Percentiles rank a stretch among this genome's conserved stretches.
These are phyloP conservation scores for Aspergillus persii DNA, from an alignment of 2,329 filamentous ascomycete species.

Conservation along the genomic window DNA sequence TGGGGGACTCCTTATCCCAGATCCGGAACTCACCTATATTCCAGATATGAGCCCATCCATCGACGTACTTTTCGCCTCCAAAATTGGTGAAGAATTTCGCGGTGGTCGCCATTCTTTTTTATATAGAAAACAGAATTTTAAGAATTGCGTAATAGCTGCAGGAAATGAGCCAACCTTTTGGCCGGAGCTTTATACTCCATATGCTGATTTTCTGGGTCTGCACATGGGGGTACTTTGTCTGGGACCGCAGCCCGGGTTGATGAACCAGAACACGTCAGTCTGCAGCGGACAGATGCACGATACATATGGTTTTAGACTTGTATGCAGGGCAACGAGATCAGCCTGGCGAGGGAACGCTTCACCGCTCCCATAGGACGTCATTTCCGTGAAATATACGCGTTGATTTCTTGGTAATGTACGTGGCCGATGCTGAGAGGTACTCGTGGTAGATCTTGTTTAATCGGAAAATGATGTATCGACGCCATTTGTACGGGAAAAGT, in stretches of 20 bases:
- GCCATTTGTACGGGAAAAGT: too few relatives aligned
- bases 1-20: slow-evolving; percentile 60
- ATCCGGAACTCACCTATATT: slow-evolving; percentile 51
- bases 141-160: too few relatives aligned
- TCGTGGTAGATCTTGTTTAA: too few relatives aligned
- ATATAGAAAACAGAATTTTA: too few relatives aligned
- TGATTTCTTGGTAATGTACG: not conserved
- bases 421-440: not conserved
- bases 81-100: not conserved
- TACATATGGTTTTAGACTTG: not conserved
- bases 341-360: not conserved
- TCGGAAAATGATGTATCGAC: too few relatives aligned
- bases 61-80: slow-evolving; percentile 37
- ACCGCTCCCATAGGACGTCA: not conserved
- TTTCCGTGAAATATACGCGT: not conserved
- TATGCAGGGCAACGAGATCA: too few relatives aligned
- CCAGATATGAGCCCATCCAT: slow-evolving; percentile 59
- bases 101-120: not conserved
- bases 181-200: too few relatives aligned
- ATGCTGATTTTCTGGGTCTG: too few relatives aligned
- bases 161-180: too few relatives aligned
- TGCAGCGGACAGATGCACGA: not conserved
- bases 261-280: too few relatives aligned
- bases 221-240: too few relatives aligned
- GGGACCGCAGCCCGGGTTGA: too few relatives aligned